phyloP scores from a whole-genome alignment of 345 rosid species.

The Eutrema japonicum region DNA sequence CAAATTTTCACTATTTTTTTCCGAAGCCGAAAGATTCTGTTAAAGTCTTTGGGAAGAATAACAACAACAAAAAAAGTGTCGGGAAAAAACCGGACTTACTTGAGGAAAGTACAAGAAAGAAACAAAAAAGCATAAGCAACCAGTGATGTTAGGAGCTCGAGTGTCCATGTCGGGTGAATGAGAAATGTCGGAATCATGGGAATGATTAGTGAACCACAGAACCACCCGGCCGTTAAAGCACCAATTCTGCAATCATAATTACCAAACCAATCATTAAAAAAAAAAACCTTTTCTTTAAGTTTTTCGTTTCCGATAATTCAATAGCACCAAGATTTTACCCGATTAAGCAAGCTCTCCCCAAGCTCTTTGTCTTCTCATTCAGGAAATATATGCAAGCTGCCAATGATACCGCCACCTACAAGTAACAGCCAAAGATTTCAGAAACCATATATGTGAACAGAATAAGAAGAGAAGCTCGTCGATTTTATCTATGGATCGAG shows the following conservation, averaged over 20 bases:
- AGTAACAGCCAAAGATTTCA: constrained; percentile 16
- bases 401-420: constrained; percentile 92
- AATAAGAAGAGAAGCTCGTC: neutral
- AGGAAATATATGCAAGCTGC: constrained; percentile 94
- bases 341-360: constrained; percentile 75
- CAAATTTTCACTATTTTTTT: constrained; percentile 1
- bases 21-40: neutral
- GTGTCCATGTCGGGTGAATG: constrained; percentile 88
- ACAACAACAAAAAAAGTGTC: constrained; percentile 2
- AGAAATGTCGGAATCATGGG: constrained; percentile 79
- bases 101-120: constrained; percentile 84
- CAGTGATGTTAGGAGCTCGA: constrained; percentile 88
- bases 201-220: constrained; percentile 74
- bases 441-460: neutral
- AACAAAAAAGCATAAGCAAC: constrained; percentile 81
- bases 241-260: constrained; percentile 59
- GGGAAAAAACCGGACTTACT: constrained; percentile 45
- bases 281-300: neutral
- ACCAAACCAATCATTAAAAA: neutral
- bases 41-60: neutral
- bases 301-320: neutral
- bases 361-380: constrained; percentile 89
- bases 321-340: constrained; percentile 53
- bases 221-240: constrained; percentile 84
- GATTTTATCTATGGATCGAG: neutral